Evolutionary conservation across 1,284 basidiomycete species (phyloP).

Genomic region (Fistulina hepatica): DNA sequence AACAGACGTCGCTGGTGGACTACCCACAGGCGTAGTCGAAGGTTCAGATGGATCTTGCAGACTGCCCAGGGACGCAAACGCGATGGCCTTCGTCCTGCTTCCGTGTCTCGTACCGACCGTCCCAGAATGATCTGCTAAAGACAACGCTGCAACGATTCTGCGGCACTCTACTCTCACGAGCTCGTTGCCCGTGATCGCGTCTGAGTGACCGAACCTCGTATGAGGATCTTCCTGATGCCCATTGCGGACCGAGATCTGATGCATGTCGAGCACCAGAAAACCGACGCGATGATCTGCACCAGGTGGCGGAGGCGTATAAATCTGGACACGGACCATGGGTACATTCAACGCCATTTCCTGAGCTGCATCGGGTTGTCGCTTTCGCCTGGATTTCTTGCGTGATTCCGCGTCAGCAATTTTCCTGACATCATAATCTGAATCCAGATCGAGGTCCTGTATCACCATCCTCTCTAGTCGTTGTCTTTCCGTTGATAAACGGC

Average conservation of each 20-base stretch:
- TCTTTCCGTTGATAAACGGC: no score
- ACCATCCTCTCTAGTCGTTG: slow-evolving; percentile 37
- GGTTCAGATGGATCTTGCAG: slow-evolving; percentile 10
- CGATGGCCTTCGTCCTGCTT: slow-evolving; percentile 13
- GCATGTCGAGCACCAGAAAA: slow-evolving; percentile 51
- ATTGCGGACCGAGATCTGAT: slow-evolving; percentile 32
- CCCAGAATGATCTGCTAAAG: no score
- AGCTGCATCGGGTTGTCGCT: neutral
- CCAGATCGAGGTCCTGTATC: slow-evolving; percentile 44
- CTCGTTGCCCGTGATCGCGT: slow-evolving; percentile 8
- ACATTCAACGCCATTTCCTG: slow-evolving; percentile 26
- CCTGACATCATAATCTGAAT: slow-evolving; percentile 29
- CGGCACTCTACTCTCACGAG: neutral
- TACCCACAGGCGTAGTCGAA: slow-evolving; percentile 1
- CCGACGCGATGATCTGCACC: slow-evolving; percentile 44
- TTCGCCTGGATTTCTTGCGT: neutral
- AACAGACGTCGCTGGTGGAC: no score
- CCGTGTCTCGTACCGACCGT: neutral
- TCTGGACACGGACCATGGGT: slow-evolving; percentile 48
- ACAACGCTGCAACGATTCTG: slow-evolving; percentile 11
- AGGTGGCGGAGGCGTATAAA: slow-evolving; percentile 44
- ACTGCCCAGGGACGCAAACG: slow-evolving; percentile 24
- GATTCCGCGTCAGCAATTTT: neutral
- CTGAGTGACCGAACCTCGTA: slow-evolving; percentile 31
- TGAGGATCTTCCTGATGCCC: slow-evolving; percentile 18